These are phyloP conservation scores for Phlebiopsis gigantea DNA, from an alignment of 768 basidiomycete genomes.

Conservation along the genomic window DNA sequence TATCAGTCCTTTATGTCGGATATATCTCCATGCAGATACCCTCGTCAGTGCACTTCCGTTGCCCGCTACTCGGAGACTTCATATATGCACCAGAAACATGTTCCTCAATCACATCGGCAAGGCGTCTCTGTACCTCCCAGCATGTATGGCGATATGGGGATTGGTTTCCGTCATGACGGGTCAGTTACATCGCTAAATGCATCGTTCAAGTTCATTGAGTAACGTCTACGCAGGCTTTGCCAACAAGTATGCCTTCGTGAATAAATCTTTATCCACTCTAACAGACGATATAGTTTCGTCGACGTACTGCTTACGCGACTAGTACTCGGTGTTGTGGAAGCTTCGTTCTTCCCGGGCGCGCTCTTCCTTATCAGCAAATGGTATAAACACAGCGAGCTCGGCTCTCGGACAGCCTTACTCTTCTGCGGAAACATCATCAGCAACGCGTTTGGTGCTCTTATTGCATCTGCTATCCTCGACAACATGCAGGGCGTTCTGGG, in stretches of 20 bases:
- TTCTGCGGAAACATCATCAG: slow-evolving; percentile 74
- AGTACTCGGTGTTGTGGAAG: slow-evolving; percentile 57
- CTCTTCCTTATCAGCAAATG: slow-evolving; percentile 61
- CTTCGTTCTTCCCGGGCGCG: slow-evolving; percentile 65
- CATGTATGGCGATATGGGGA: slow-evolving; percentile 63
- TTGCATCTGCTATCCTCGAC: slow-evolving; percentile 75
- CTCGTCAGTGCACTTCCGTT: slow-evolving; percentile 39
- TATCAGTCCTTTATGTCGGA: slow-evolving; percentile 64
- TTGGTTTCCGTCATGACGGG: slow-evolving; percentile 46
- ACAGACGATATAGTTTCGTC: slow-evolving; percentile 32
- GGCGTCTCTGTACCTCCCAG: slow-evolving; percentile 63
- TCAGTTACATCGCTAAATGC: slow-evolving; percentile 12
- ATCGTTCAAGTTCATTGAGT: slow-evolving; percentile 12
- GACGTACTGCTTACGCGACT: slow-evolving; percentile 66
- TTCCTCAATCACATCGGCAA: slow-evolving; percentile 60
- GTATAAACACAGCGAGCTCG: slow-evolving; percentile 71
- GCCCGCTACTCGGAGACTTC: slow-evolving; percentile 4
- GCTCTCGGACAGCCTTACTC: slow-evolving; percentile 60
- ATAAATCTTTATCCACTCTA: background rate
- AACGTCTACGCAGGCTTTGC: slow-evolving; percentile 16
- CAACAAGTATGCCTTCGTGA: slow-evolving; percentile 14
- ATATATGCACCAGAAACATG: slow-evolving; percentile 51
- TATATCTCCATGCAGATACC: slow-evolving; percentile 81
- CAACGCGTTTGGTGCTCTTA: slow-evolving; percentile 78
- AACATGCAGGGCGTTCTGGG: slow-evolving; percentile 67